A percentile compares a stretch with the other conserved stretches of the same genome.
phyloP scores from a whole-genome alignment of 176 grass and related monocot genomes.

The Zizania latifolia region DNA sequence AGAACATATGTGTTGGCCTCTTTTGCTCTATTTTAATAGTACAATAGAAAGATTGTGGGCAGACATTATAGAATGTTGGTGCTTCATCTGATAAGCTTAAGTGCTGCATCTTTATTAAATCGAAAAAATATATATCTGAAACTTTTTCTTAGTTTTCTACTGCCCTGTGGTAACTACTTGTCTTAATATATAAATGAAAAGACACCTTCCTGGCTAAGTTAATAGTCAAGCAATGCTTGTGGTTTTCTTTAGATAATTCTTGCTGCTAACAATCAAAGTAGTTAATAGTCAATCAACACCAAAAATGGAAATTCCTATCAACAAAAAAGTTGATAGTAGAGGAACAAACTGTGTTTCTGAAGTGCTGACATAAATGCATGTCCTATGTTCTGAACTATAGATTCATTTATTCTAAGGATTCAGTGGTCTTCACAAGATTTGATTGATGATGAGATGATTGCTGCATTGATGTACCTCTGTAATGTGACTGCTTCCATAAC shows the following conservation, averaged over 20 bases:
- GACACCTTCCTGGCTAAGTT: neutral
- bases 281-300: neutral
- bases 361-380: neutral
- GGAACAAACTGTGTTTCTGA: neutral
- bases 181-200: neutral
- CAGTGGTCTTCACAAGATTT: slow-evolving; percentile 11
- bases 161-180: neutral
- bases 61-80: neutral
- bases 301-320: neutral
- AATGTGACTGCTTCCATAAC: slow-evolving; percentile 5
- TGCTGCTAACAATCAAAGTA: neutral
- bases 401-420: slow-evolving; percentile 16
- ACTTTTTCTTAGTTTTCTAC: neutral
- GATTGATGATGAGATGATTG: slow-evolving; percentile 21
- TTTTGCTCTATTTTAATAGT: neutral
- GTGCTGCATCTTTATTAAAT: neutral
- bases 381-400: neutral
- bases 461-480: neutral
- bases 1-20: neutral
- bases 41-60: neutral
- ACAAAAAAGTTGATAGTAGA: neutral
- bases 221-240: too few species aligned
- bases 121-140: too few species aligned
- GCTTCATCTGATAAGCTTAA: neutral
- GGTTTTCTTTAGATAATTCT: too few species aligned